Evolutionary conservation across 257 asterid species (phyloP).

Genomic region (Misopates orontium): DNA sequence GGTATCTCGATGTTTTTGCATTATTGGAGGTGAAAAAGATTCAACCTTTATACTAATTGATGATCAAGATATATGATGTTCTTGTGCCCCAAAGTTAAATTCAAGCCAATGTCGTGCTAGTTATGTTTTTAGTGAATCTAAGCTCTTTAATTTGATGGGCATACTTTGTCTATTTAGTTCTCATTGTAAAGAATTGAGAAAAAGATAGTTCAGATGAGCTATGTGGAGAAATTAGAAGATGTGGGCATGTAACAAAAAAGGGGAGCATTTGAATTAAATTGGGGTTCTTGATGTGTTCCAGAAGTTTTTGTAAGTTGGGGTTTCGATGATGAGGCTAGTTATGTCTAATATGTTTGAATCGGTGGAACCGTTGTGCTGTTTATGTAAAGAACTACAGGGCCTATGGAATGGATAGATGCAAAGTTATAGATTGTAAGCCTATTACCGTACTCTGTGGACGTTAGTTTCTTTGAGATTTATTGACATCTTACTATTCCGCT

Average conservation of each 20-base stretch:
- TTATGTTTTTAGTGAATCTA: constrained; percentile 9
- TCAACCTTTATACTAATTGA: background rate
- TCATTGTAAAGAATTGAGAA: constrained; percentile 1
- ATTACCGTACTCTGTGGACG: background rate
- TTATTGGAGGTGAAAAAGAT: background rate
- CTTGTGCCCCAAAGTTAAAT: too few relatives aligned
- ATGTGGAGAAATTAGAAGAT: too few relatives aligned
- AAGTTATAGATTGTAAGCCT: background rate
- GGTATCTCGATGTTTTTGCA: background rate
- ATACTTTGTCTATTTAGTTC: constrained; percentile 3
- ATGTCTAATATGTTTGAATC: background rate
- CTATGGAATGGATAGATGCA: too few relatives aligned
- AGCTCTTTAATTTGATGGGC: constrained; percentile 8
- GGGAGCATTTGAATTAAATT: background rate
- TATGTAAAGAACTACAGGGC: background rate
- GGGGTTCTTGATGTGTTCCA: constrained; percentile 10
- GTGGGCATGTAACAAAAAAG: background rate
- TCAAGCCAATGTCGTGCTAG: constrained; percentile 6
- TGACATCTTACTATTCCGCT: background rate
- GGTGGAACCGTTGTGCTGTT: too few relatives aligned
- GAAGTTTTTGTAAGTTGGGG: background rate
- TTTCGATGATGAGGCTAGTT: background rate
- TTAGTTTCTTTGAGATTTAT: constrained; percentile 11
- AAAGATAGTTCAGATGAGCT: too few relatives aligned
- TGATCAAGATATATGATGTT: background rate